Evolutionary conservation across 805 yeast genomes (phyloP).

Genomic region (Saturnispora diversa): DNA sequence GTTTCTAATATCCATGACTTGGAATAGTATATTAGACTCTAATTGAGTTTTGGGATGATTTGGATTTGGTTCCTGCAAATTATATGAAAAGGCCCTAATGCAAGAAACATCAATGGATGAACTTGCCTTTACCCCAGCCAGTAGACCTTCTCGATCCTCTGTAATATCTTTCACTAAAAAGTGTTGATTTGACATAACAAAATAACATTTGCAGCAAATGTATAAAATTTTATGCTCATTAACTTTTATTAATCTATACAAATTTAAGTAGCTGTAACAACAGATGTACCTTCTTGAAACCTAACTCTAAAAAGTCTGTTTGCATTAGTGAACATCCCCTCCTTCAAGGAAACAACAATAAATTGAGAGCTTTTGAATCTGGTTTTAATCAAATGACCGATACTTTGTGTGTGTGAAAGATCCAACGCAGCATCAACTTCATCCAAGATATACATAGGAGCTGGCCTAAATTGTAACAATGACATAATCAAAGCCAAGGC

Average conservation of each 20-base stretch:
- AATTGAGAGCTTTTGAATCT: constrained; percentile 93
- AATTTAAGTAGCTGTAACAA: constrained; percentile 58
- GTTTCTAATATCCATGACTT: constrained; percentile 49
- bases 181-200: background rate
- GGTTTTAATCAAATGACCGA: constrained; percentile 92
- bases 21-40: constrained; percentile 33
- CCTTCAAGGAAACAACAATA: constrained; percentile 92
- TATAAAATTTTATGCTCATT: background rate
- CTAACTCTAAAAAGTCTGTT: constrained; percentile 88
- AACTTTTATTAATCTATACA: background rate
- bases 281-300: constrained; percentile 94
- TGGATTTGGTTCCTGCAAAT: constrained; percentile 10
- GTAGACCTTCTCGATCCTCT: background rate
- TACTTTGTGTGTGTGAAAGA: constrained; percentile 93
- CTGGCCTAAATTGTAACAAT: constrained; percentile 88
- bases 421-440: constrained; percentile 99
- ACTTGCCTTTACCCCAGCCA: background rate
- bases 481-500: constrained; percentile 92
- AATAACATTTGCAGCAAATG: background rate
- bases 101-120: background rate
- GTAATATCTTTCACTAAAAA: constrained; percentile 11
- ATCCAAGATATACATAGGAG: constrained; percentile 96
- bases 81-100: constrained; percentile 9
- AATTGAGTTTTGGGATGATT: constrained; percentile 5
- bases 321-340: constrained; percentile 97